Evolutionary conservation across 768 basidiomycete genomes (phyloP), one percentile per base, ranked within the genome.

Genomic region (Cystobasidium onofrii): DNA sequence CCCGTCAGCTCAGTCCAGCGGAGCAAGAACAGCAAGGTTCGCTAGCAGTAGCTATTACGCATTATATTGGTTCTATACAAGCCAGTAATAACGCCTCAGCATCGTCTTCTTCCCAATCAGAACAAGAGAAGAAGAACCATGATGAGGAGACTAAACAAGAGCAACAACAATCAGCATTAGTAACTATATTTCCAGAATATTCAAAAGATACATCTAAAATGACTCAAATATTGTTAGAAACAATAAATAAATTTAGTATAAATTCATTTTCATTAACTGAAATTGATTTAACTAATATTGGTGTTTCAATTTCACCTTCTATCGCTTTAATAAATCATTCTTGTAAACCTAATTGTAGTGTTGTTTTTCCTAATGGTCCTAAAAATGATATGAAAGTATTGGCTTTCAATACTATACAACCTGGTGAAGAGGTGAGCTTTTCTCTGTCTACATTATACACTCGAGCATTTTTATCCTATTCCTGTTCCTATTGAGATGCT

Each of bases 211-310:
- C 43, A 9, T 1, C 10, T 15, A n/a, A 34, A 31, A 60, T 75
- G n/a, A 64, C 46, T 6, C 20, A 25, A 33, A 20, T 34, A 7
- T 50, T 50, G 13, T 27, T 67, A 18, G 2, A 60, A 44, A 25
- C 63, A 15, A 27, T 73, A 13, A 66, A 73, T 25, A 75, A 98
- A 93, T 93, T 97, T 80, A 86, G 87, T 12, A 90, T 91, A 7
- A 99, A 99, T 80, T 89, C 95, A 0, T 90, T 97, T 79, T 89
- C 93, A 0, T 82, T 96, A 12, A 88, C 92, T 0, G 86, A 88
- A 0, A 87, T 90, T 0, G 85, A 89, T 2, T 83, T 98, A 18
- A 85, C 86, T 1, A 89, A 93, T 0, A 83, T 97, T 41, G 95
- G 95, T 6, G 88, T 88, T 1, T 87, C 89, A n/a, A 85, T 94